Evolutionary conservation across 1,284 basidiomycete species (phyloP), one percentile per base, ranked within the genome.

Genomic region (Schizophyllum commune): DNA sequence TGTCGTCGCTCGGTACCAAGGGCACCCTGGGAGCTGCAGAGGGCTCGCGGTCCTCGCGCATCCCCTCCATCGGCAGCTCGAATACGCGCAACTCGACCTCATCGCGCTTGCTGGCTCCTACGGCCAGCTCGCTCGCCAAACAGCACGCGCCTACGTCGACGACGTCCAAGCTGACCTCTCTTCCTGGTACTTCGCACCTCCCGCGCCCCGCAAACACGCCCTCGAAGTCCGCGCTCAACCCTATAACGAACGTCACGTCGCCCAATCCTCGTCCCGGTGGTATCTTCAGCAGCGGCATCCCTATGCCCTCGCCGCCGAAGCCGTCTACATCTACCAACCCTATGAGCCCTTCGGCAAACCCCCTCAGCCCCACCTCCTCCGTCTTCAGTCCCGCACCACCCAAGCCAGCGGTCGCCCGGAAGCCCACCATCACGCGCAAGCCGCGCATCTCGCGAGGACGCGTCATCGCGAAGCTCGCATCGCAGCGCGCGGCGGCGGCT

Each of bases 391-490:
- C 39, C 17, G 39, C 9, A 20, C 32, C 27, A 34, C 20, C 56
- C 22, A 51, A 56, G 56, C 27, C 53, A 2, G 19, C 53, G 15
- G 9, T 55, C 15, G 27, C 34, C 61, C 54, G 7, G 9, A 34
- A 59, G 57, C 55, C 2, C 22, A 57, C 57, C 17, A 32, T 60
- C 13, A 55, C 78, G 13, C 82, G 86, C 63, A 85, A 83, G 67
- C 89, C 89, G 4, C 82, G 88, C 9, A 88, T 91, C 64, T 91
- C 89, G 47, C 82, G 89, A 22, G 88, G 88, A 27, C 86, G 84
- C 63, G 87, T 92, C 47, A 89, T 91, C 58, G 87, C 89, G 0
- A 83, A 79, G 67, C 74, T 91, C 22, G 88, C 85, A 5, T 86
- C 85, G n/a, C 85, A 90, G 70, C 81, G 88, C 7, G 82, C 55